Conservation (phyloP, 345 rosid species). For the Eutrema japonicum region DNA sequence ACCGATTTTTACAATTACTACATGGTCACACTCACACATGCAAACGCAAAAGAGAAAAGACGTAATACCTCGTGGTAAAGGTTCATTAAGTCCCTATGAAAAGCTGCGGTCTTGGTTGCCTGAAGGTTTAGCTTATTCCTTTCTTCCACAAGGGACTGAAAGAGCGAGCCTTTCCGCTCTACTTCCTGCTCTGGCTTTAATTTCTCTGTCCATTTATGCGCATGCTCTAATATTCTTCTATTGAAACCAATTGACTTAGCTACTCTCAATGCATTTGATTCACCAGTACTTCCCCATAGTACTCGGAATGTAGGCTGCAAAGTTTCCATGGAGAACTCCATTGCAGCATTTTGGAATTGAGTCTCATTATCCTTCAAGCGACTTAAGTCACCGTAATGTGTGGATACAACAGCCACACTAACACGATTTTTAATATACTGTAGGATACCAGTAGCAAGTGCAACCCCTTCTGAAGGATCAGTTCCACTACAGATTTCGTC, state of each 20-base stretch:
- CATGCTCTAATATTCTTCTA: constrained; percentile 60
- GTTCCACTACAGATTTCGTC: constrained; percentile 97
- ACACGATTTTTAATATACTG: constrained; percentile 62
- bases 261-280: constrained; percentile 82
- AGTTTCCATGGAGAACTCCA: constrained; percentile 89
- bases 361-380: constrained; percentile 71
- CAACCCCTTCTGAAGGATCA: constrained; percentile 96
- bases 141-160: constrained; percentile 77
- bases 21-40: too few species aligned
- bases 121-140: constrained; percentile 69
- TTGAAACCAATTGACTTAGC: constrained; percentile 85
- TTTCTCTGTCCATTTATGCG: constrained; percentile 71
- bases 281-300: constrained; percentile 85
- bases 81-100: constrained; percentile 64
- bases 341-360: constrained; percentile 85
- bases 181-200: constrained; percentile 73
- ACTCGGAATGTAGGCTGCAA: constrained; percentile 78
- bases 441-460: constrained; percentile 82
- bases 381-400: constrained; percentile 91
- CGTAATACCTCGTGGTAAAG: constrained; percentile 68
- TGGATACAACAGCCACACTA: constrained; percentile 75
- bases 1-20: too few species aligned
- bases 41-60: not conserved
- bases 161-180: constrained; percentile 65
- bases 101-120: constrained; percentile 57